phyloP scores from a whole-genome alignment of 2,329 filamentous ascomycete species.

The Trichoderma afroharzianum region DNA sequence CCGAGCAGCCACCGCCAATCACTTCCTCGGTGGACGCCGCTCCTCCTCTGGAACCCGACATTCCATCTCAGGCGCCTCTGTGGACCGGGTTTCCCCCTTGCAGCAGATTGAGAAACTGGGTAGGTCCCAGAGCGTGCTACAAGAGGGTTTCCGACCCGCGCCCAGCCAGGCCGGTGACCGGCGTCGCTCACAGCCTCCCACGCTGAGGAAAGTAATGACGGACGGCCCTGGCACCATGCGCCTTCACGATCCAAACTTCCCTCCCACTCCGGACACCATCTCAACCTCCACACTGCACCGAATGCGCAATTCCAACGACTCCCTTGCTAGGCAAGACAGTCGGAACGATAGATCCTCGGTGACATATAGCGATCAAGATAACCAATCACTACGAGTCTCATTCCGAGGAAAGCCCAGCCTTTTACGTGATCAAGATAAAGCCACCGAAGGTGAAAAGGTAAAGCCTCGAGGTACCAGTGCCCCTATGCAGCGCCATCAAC shows the following conservation, averaged over 20 bases:
- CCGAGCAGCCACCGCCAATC: slow-evolving; percentile 28
- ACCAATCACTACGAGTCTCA: slow-evolving; percentile 17
- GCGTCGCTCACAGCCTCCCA: slow-evolving; percentile 22
- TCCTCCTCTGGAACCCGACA: slow-evolving; percentile 34
- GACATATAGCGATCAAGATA: not conserved
- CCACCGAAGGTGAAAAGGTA: slow-evolving; percentile 23
- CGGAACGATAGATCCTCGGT: slow-evolving; percentile 33
- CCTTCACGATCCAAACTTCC: slow-evolving; percentile 43
- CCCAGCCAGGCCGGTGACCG: slow-evolving; percentile 28
- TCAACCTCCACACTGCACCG: slow-evolving; percentile 52
- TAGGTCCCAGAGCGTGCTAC: slow-evolving; percentile 24
- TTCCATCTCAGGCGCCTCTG: slow-evolving; percentile 39
- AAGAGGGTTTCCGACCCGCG: slow-evolving; percentile 29
- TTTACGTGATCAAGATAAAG: not conserved
- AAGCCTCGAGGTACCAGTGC: slow-evolving; percentile 21
- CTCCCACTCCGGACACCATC: slow-evolving; percentile 58
- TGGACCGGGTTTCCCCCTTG: slow-evolving; percentile 35
- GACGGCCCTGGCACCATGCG: slow-evolving; percentile 41
- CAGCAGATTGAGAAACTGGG: slow-evolving; percentile 49
- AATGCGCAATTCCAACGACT: slow-evolving; percentile 50
- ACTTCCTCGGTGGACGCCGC: not conserved
- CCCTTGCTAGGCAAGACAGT: slow-evolving; percentile 35
- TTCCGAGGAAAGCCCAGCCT: slow-evolving; percentile 18
- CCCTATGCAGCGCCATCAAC: slow-evolving; percentile 37
- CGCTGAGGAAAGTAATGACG: slow-evolving; percentile 47